Base-by-base conservation (phyloP, 2,329 filamentous ascomycete genomes). In the Colletotrichum falcatum region DNA sequence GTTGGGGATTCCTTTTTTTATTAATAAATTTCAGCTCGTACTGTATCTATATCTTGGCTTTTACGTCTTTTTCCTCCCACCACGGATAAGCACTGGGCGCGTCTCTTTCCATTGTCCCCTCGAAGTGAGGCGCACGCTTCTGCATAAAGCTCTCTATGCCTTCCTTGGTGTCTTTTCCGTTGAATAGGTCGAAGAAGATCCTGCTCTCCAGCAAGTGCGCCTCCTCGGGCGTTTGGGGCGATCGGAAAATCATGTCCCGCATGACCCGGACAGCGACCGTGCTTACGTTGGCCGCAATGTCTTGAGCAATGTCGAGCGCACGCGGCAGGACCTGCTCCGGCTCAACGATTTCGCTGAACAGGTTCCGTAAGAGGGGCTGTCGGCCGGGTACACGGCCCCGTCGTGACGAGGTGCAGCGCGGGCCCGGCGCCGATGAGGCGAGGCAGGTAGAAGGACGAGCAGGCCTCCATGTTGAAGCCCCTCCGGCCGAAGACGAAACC, bases 401-500 rank as follows among this genome's bases (percentile, higher is more conserved):
- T 94, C 4, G 91, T 92, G 53, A 89, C 83, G 37, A 93, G 84
- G 75, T 91, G 88, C 77, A 91, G 81, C 0, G 91, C 91, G 73
- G 87, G 85, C 18, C 86, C 86, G 65, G 86, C 83, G 67, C 92
- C 92, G 70, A 94, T 86, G 33, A 94, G 83, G 0, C 90, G 86
- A 2, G 92, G 92, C 44, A 94, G 83, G 82, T 93, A 94, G 79
- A 87, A 94, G 11, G 88, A 90, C 61, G 86, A 89, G 76, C 88
- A 91, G 0, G 90, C 91, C 79, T 95, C 92, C 87, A 92, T 91
- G 70, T 89, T 85, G 75, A 94, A 84, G 1, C 92, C 92, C 53
- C 92, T 85, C 33, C 91, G 87, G 30, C 87, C 85, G 78, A 94
- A 95, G 23, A 94, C 91, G 77, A 94, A 93, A 62, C 92, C 92